Percentiles rank a stretch among this genome's conserved stretches.
Conservation (phyloP, 23 red algal species). For the Gracilaria gracilis region DNA sequence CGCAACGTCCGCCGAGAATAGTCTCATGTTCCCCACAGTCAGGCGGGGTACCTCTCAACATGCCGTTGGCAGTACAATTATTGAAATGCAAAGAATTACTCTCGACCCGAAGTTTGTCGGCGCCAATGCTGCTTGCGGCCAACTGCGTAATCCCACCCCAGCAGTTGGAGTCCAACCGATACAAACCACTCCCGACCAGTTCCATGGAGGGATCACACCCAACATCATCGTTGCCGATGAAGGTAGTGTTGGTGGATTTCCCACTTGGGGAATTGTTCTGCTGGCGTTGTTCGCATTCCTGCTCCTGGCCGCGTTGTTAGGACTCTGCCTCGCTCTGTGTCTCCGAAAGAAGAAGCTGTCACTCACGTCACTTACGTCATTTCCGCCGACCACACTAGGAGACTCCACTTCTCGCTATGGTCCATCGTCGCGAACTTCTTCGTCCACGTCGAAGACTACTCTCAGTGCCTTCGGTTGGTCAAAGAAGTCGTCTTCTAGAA, state of each 20-base stretch:
- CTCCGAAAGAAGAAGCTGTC: slow-evolving; percentile 4
- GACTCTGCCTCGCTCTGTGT: slow-evolving; percentile 28
- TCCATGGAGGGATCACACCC: neutral
- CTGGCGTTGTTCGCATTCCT: slow-evolving; percentile 47
- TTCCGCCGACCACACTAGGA: slow-evolving; percentile 13
- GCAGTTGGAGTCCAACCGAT: neutral
- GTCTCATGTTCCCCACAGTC: slow-evolving; percentile 62
- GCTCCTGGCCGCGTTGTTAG: slow-evolving; percentile 31
- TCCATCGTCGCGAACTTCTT: neutral
- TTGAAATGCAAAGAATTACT: slow-evolving; percentile 7
- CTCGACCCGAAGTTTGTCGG: slow-evolving; percentile 45
- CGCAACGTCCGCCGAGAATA: neutral
- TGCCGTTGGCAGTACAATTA: slow-evolving; percentile 24
- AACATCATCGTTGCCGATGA: slow-evolving; percentile 7
- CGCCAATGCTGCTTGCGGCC: slow-evolving; percentile 1
- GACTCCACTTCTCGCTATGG: neutral
- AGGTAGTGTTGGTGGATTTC: slow-evolving; percentile 28
- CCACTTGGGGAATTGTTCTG: slow-evolving; percentile 52
- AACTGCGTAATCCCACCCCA: neutral
- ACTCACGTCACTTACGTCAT: neutral
- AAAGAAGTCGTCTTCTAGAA: slow-evolving; percentile 33
- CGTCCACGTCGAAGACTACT: slow-evolving; percentile 10
- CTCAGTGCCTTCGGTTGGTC: neutral
- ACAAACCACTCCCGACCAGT: neutral
- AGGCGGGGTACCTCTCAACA: slow-evolving; percentile 14